phyloP scores from a whole-genome alignment of 805 yeast species.

The Huiozyma sinensis region DNA sequence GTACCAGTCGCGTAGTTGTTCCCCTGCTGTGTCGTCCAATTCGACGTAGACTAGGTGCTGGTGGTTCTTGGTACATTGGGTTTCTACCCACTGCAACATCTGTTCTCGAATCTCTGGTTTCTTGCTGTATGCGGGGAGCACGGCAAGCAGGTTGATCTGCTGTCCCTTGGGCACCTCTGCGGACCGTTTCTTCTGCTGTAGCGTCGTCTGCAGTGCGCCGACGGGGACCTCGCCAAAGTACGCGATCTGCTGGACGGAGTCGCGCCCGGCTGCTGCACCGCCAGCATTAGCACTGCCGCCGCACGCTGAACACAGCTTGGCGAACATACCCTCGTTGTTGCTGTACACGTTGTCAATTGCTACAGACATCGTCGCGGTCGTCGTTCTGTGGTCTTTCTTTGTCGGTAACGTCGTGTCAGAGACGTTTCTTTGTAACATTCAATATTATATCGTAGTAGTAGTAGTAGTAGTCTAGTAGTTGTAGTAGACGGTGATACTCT shows the following conservation, averaged over 20 bases:
- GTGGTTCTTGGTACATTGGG: conserved; percentile 37
- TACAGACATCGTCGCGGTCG: conserved; percentile 11
- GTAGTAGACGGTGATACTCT: too few species aligned
- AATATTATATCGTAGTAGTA: too few species aligned
- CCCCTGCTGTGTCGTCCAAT: conserved; percentile 31
- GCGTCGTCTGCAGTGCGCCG: conserved; percentile 57
- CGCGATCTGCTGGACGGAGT: conserved; percentile 27
- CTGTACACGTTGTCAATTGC: conserved; percentile 19
- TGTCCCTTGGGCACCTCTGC: conserved; percentile 38
- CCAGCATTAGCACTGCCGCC: conserved; percentile 9
- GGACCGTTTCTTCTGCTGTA: conserved; percentile 33
- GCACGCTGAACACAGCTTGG: conserved; percentile 9
- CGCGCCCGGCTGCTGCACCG: conserved; percentile 6
- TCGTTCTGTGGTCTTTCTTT: too few species aligned
- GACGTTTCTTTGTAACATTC: too few species aligned
- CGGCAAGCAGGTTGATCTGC: conserved; percentile 59
- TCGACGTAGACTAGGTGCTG: conserved; percentile 41
- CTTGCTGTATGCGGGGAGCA: conserved; percentile 43
- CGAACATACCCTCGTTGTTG: conserved; percentile 20
- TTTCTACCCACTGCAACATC: conserved; percentile 46
- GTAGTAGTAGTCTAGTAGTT: too few species aligned
- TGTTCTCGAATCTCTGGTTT: conserved; percentile 49
- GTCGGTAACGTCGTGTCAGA: too few species aligned
- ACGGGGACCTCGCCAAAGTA: conserved; percentile 72
- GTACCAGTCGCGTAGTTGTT: conserved; percentile 36